Evolutionary conservation across 257 asterid genomes (phyloP), one percentile per base, ranked within the genome.

Genomic region (Penstemon newberryi): DNA sequence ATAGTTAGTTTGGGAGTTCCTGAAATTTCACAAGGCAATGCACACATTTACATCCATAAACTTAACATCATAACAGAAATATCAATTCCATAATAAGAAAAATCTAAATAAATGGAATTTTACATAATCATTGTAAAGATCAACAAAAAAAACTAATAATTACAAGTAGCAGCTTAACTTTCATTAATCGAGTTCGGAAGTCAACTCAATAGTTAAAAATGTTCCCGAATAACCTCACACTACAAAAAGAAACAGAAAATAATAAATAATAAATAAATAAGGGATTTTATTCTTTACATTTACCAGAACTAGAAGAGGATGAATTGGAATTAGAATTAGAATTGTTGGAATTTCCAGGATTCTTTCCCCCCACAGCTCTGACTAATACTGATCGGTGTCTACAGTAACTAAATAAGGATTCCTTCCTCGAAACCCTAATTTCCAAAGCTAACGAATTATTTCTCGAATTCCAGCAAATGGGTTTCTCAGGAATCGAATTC

Each of bases 311-410:
- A 43, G 84, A 75, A 65, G 86, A 79, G 37, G 88, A 79, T 15
- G 89, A 25, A 25, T 25, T 25, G 33, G 33, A 25, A 25, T 25
- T 25, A 25, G 33, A 25, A 25, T 25, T 25, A 25, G 33, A 74
- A 71, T 87, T 70, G 33, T 2, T 25, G 58, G 84, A 74, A 70
- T 79, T 80, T 37, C 87, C 89, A 4, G 82, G 57, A 62, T 84
- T 85, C 81, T 84, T 88, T 71, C 85, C 86, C 73, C 74, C 96
- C 81, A 58, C 72, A 69, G 97, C 95, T 75, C 61, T 77, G 59
- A 86, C 80, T n/a, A 77, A 71, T 44, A 82, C 73, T 42, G 96
- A 83, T 70, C 82, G 81, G 69, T 60, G 60, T 69, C 81, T 75
- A 64, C 65, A 69, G 37, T 68, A 61, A 42, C 25, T 64, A 3